These are phyloP conservation scores for Fibroporia radiculosa DNA, from an alignment of 768 basidiomycete species.

Conservation along the genomic window DNA sequence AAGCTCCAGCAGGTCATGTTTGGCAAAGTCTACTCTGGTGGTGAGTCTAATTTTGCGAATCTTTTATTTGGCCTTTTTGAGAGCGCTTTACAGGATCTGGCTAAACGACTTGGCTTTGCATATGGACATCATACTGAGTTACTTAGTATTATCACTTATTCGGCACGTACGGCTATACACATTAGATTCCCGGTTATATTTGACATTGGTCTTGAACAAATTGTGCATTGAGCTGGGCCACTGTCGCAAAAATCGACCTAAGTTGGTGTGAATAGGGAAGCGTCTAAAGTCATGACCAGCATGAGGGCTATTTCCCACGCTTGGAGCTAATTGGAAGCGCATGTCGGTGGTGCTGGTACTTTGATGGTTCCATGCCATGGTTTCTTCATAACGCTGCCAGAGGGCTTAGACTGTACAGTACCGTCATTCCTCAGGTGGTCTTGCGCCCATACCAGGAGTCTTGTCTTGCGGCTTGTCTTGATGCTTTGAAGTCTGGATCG, in stretches of 20 bases:
- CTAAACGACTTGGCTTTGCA: conserved; percentile 25
- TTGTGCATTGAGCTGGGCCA: too few relatives aligned
- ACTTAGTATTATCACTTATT: conserved; percentile 23
- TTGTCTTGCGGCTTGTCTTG: conserved; percentile 69
- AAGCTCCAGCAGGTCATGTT: conserved; percentile 95
- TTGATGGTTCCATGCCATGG: too few relatives aligned
- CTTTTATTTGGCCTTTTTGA: neutral
- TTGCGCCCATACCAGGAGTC: conserved; percentile 86
- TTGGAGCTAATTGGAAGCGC: too few relatives aligned
- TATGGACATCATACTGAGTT: conserved; percentile 18
- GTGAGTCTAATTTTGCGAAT: conserved; percentile 32
- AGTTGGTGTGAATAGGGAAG: too few relatives aligned
- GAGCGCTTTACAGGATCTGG: conserved; percentile 28
- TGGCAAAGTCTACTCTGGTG: conserved; percentile 99
- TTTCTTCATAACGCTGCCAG: too few relatives aligned
- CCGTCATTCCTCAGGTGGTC: too few relatives aligned
- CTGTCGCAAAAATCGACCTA: too few relatives aligned
- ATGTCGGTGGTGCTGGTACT: too few relatives aligned
- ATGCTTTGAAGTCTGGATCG: conserved; percentile 58
- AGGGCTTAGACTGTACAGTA: too few relatives aligned
- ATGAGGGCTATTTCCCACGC: conserved; percentile 11
- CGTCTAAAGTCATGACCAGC: too few relatives aligned
- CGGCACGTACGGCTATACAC: conserved; percentile 21
- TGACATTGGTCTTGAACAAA: conserved; percentile 13
- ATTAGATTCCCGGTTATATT: conserved; percentile 28